Conservation (phyloP, 495 filamentous ascomycete genomes). For the Annulohypoxylon stygium region DNA sequence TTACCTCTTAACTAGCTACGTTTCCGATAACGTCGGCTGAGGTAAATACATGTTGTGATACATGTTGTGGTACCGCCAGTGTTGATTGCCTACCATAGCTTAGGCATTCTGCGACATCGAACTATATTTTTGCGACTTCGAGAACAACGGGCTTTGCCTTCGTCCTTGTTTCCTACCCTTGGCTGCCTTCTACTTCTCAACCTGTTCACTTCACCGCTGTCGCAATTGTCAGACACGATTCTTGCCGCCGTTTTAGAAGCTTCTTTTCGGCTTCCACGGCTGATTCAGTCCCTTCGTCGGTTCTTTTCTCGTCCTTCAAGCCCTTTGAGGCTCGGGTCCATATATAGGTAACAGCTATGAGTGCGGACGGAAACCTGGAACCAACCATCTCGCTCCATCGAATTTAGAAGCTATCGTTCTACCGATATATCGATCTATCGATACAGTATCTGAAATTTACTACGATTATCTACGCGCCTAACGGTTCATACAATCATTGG, state of each 20-base stretch:
- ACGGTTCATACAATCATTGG: slow-evolving; percentile 26
- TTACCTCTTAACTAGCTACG: neutral
- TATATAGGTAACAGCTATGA: slow-evolving; percentile 51
- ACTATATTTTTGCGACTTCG: slow-evolving; percentile 49
- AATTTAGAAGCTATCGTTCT: slow-evolving; percentile 27
- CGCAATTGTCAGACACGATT: slow-evolving; percentile 49
- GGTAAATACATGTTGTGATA: slow-evolving; percentile 14
- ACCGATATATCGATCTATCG: neutral
- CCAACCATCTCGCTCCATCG: slow-evolving; percentile 46
- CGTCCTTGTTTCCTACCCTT: slow-evolving; percentile 44
- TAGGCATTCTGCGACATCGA: slow-evolving; percentile 46
- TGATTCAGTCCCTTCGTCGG: slow-evolving; percentile 43
- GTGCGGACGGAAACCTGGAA: slow-evolving; percentile 48
- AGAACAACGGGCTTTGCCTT: slow-evolving; percentile 50
- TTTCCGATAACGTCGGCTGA: slow-evolving; percentile 8
- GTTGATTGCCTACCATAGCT: slow-evolving; percentile 2
- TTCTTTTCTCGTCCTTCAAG: slow-evolving; percentile 27
- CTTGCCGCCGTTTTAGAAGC: slow-evolving; percentile 44
- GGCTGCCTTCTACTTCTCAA: slow-evolving; percentile 32
- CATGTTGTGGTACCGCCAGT: slow-evolving; percentile 9
- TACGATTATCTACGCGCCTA: slow-evolving; percentile 30
- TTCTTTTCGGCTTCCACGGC: slow-evolving; percentile 50
- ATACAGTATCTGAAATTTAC: slow-evolving; percentile 23
- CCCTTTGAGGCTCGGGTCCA: slow-evolving; percentile 34
- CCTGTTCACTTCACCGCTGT: slow-evolving; percentile 30